Evolutionary conservation across 257 asterid species (phyloP).

Genomic region (Nyctanthes arbortristis): DNA sequence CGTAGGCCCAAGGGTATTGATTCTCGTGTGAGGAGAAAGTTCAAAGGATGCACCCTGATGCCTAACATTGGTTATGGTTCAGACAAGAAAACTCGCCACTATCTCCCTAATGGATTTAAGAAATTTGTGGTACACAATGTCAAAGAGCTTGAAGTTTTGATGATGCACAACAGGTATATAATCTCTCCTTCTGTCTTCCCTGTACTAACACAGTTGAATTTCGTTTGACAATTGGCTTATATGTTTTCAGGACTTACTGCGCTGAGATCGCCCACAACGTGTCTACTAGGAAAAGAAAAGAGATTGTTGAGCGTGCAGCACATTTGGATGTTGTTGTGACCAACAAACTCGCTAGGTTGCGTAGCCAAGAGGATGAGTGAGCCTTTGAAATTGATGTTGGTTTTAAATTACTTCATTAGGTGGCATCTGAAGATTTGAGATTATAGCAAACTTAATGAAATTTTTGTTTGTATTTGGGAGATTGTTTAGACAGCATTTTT

Average conservation of each 20-base stretch:
- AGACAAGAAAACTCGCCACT: slow-evolving; percentile 19
- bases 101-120: slow-evolving; percentile 20
- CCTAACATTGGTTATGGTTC: slow-evolving; percentile 21
- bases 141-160: slow-evolving; percentile 16
- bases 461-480: slow-evolving; percentile 5
- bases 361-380: slow-evolving; percentile 56
- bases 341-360: slow-evolving; percentile 49
- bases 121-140: slow-evolving; percentile 18
- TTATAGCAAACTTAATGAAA: neutral
- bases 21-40: slow-evolving; percentile 17
- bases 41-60: slow-evolving; percentile 12
- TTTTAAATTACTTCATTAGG: neutral
- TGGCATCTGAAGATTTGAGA: slow-evolving; percentile 4
- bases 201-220: neutral
- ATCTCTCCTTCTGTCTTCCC: neutral
- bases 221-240: neutral
- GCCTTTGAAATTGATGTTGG: slow-evolving; percentile 8
- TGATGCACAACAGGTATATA: slow-evolving; percentile 19
- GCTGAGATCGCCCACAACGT: slow-evolving; percentile 50
- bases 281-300: slow-evolving; percentile 45
- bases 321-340: slow-evolving; percentile 50
- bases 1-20: slow-evolving; percentile 20
- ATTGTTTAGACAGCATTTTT: neutral
- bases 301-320: slow-evolving; percentile 46
- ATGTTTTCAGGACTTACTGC: slow-evolving; percentile 25